Evolutionary conservation across 768 basidiomycete genomes (phyloP), one percentile per base, ranked within the genome.

Genomic region (Trametes villosa): DNA sequence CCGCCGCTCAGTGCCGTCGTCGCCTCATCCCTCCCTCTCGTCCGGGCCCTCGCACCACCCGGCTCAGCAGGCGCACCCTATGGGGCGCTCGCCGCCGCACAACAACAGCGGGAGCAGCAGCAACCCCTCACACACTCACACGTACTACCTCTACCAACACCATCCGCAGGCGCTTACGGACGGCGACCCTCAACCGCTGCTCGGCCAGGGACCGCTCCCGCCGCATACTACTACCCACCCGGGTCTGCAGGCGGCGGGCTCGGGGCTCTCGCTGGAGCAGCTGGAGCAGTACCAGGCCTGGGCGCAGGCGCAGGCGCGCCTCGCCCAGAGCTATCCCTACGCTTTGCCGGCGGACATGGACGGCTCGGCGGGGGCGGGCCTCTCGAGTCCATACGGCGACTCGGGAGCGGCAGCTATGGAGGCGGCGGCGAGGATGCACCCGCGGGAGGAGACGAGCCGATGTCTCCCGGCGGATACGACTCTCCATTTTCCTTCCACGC

Each of bases 401-500:
- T 64, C 69, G 72, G 60, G 70, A 72, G 62, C 70, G 72, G 62
- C 69, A 56, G 57, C 61, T 62, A 62, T 53, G 61, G 61, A 63
- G 55, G 55, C 55, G 42, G 57, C 60, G 42, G 57, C 60, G 55
- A 62, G 60, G 62, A 63, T 53, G 56, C 52, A 44, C 15, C 50
- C 57, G 56, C 66, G 71, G 67, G 64, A 62, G 65, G 54, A 68
- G 67, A 70, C 65, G 71, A 74, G 57, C 72, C 71, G 50, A 65
- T 69, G 61, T 66, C 70, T 59, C 70, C 74, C 63, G 55, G 66
- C 65, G 70, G 71, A 65, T 59, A 56, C 65, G 87, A 87, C 74
- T 87, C 86, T 60, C 89, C 89, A 55, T 91, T 91, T 84, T 89
- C 81, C 79, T 91, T 89, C 86, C 83, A 86, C 78, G 82, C 88